phyloP scores from a whole-genome alignment of 306 rosid genomes.

The Datisca glomerata region DNA sequence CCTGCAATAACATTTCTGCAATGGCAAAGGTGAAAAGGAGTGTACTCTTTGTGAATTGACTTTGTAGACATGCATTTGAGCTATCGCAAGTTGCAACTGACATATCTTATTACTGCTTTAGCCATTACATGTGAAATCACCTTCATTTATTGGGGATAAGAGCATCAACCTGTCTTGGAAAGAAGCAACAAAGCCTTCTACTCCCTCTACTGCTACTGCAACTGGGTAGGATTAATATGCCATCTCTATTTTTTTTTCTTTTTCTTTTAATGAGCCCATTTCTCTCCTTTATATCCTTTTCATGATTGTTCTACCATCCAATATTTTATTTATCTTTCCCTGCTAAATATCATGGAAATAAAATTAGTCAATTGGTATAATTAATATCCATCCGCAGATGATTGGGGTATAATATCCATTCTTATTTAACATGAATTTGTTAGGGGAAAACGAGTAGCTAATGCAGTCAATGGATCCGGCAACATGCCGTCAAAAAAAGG shows the following conservation, averaged over 20 bases:
- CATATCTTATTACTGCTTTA: slow-evolving; percentile 11
- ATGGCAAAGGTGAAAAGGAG: slow-evolving; percentile 61
- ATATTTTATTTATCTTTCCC: too few relatives aligned
- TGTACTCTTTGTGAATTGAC: not conserved
- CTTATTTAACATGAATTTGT: slow-evolving; percentile 5
- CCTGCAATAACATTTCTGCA: slow-evolving; percentile 83
- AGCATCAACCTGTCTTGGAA: slow-evolving; percentile 92
- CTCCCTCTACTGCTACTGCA: slow-evolving; percentile 25
- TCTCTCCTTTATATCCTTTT: not conserved
- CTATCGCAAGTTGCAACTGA: not conserved
- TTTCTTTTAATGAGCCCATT: not conserved
- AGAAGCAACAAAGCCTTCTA: slow-evolving; percentile 55
- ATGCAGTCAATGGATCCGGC: slow-evolving; percentile 41
- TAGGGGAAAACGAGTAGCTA: slow-evolving; percentile 77
- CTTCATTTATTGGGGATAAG: slow-evolving; percentile 82
- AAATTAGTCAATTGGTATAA: too few relatives aligned
- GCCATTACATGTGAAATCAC: slow-evolving; percentile 57
- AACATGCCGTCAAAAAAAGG: slow-evolving; percentile 54
- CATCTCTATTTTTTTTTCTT: not conserved
- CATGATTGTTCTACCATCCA: too few relatives aligned
- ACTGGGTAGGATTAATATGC: slow-evolving; percentile 44
- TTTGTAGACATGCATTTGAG: not conserved
- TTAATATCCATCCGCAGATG: too few relatives aligned
- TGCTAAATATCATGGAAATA: too few relatives aligned
- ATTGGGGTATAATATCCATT: too few relatives aligned